phyloP scores from a whole-genome alignment of 345 rosid genomes.

The Dovyalis caffra region DNA sequence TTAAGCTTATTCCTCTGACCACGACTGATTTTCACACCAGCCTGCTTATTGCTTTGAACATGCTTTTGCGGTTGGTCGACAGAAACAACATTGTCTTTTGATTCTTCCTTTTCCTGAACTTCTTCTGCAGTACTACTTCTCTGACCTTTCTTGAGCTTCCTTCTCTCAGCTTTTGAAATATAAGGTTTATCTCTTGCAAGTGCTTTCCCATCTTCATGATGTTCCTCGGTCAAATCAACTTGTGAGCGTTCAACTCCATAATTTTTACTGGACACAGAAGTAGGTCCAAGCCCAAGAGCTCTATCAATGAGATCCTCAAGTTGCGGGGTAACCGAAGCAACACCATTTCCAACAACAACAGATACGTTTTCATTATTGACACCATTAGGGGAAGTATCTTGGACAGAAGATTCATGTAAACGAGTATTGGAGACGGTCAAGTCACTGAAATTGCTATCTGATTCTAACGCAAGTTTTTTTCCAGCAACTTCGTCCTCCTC shows the following conservation, averaged over 20 bases:
- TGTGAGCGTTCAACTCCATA: constrained; percentile 41
- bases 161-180: constrained; percentile 88
- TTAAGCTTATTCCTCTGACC: constrained; percentile 88
- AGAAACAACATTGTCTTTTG: constrained; percentile 31
- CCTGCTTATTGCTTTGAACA: constrained; percentile 46
- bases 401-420: constrained; percentile 29
- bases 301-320: constrained; percentile 94
- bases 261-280: constrained; percentile 40
- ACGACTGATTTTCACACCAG: constrained; percentile 68
- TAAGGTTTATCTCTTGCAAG: constrained; percentile 69
- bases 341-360: constrained; percentile 35
- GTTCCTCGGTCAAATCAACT: constrained; percentile 39
- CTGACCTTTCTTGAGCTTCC: constrained; percentile 79
- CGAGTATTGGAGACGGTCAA: constrained; percentile 13
- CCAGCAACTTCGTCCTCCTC: constrained; percentile 47
- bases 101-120: constrained; percentile 38
- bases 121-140: constrained; percentile 35
- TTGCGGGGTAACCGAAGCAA: constrained; percentile 52
- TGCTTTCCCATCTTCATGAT: constrained; percentile 38
- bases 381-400: constrained; percentile 25
- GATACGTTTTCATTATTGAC: constrained; percentile 27
- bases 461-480: constrained; percentile 22
- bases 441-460: constrained; percentile 11
- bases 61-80: constrained; percentile 40
- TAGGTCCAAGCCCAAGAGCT: constrained; percentile 88